Evolutionary conservation across 345 rosid species (phyloP).

Genomic region (Eucalyptus polyanthemos): DNA sequence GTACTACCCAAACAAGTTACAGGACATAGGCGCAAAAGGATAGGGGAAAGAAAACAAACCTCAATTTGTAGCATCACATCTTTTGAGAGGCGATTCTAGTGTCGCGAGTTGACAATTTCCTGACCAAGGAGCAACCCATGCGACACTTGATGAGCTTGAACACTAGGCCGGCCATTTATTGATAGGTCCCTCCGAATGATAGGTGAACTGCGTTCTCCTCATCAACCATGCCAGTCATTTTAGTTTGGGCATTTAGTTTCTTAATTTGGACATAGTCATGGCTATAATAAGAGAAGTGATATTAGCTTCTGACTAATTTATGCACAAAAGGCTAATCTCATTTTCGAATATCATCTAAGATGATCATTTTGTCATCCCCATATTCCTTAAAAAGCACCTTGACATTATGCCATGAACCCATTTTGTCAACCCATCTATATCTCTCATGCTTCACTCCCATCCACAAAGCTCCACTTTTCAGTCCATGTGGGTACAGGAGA

Average conservation of each 20-base stretch:
- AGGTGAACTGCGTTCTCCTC: not conserved
- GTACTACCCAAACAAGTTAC: not conserved
- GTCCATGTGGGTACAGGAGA: not conserved
- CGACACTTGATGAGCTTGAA: not conserved
- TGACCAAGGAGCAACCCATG: not conserved
- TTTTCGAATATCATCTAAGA: not conserved
- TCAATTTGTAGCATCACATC: not conserved
- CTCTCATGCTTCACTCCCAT: not conserved
- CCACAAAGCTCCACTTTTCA: not conserved
- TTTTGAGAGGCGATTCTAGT: not conserved
- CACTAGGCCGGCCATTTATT: not conserved
- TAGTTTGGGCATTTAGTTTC: not conserved
- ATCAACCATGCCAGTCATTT: not conserved
- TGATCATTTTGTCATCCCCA: not conserved
- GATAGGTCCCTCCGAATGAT: not conserved
- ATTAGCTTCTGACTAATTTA: not conserved
- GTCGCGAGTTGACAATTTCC: not conserved
- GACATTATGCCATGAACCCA: not conserved
- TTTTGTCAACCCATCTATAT: not conserved
- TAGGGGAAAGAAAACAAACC: not conserved
- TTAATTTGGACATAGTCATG: not conserved
- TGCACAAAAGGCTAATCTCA: not conserved
- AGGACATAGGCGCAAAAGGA: not conserved
- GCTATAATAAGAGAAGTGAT: not conserved
- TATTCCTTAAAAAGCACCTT: not conserved